Conservation (phyloP, 2,329 filamentous ascomycete genomes). For the Fusarium incarnatum region DNA sequence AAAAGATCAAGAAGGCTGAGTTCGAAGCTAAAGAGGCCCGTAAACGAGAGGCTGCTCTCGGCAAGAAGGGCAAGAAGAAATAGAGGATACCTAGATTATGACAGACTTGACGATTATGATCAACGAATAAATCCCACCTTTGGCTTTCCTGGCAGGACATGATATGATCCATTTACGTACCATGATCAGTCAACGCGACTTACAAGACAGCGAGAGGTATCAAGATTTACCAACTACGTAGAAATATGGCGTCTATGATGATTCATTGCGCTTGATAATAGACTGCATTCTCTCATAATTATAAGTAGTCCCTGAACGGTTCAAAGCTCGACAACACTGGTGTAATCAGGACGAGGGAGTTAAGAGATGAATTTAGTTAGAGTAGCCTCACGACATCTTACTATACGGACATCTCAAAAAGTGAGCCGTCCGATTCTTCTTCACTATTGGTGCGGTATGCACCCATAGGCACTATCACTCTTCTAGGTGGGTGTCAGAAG, state of each 20-base stretch:
- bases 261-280: neutral
- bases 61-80: conserved; percentile 64
- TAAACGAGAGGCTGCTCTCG: conserved; percentile 64
- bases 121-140: conserved; percentile 1
- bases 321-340: neutral
- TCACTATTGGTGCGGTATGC: neutral
- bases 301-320: neutral
- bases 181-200: neutral
- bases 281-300: neutral
- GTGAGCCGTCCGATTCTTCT: neutral
- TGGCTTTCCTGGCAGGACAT: neutral
- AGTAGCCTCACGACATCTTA: neutral
- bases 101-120: conserved; percentile 1
- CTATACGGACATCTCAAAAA: neutral
- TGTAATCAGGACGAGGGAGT: neutral
- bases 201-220: neutral
- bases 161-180: neutral
- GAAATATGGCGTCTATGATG: no score
- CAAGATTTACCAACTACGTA: neutral
- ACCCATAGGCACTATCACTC: no score
- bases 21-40: conserved; percentile 65
- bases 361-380: neutral
- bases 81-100: conserved; percentile 35
- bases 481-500: neutral
- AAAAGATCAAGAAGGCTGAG: conserved; percentile 61